Base-by-base conservation (phyloP, 805 yeast genomes). In the Metschnikowia shivogae region DNA sequence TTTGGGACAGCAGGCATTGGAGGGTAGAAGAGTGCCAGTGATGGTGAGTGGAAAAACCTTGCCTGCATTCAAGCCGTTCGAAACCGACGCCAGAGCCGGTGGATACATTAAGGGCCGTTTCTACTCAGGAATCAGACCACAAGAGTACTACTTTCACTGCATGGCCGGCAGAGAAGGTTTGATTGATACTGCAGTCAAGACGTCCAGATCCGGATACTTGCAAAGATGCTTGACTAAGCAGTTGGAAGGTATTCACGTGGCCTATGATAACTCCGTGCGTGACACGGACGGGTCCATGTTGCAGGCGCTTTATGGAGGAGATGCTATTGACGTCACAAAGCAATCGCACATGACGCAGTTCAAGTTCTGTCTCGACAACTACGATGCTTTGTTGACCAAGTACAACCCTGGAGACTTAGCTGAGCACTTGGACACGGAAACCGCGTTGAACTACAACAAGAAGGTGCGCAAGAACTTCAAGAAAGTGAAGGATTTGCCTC, bases 141-240 rank as follows among this genome's bases (percentile, higher is more conserved):
- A 93, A 70, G 99, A 93, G 68, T 93, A 95, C 70, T 93, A 90
- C 65, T 93, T 95, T 93, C 99, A 93, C 73, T 93, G 98, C 76
- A 93, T 93, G 99, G 99, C 99, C 45, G 99, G 99, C 71, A 86
- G 99, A 76, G 99, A 93, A 76, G 99, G 99, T 73, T 80, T 93
- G 62, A 93, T 93, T 72, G 99, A 93, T 77, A 93, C 99, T 48
- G 99, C 99, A 41, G 99, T 93, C 53, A 93, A 93, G 72, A 93
- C 99, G 8, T 88, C 97, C 17, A 84, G 97, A 71, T 90, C 98
- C 48, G 99, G 99, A 63, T 93, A 93, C 70, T 77, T 93, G 67
- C 99, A 93, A 73, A 84, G 99, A 73, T 95, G 99, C 80, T 78
- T 93, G 70, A 93, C 96, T 48, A 93, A 93, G 69, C 99, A 93